These are phyloP conservation scores for Mucor mucedo DNA, from an alignment of 371 early-diverging fungal genomes.

Conservation along the genomic window DNA sequence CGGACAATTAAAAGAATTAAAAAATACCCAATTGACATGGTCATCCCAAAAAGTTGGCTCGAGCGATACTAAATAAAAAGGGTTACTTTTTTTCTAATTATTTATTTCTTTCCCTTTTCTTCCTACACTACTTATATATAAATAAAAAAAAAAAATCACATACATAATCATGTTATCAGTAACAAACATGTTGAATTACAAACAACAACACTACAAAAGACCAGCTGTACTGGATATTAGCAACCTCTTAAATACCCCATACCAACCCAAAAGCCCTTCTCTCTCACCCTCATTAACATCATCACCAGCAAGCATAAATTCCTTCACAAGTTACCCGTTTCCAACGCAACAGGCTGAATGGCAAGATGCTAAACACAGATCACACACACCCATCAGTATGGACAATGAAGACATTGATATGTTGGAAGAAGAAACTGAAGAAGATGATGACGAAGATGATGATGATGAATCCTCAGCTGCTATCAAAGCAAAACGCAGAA, in stretches of 20 bases:
- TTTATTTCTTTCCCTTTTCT: constrained; percentile 18
- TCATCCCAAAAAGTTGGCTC: constrained; percentile 27
- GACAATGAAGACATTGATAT: constrained; percentile 15
- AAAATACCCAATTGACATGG: constrained; percentile 17
- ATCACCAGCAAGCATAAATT: constrained; percentile 37
- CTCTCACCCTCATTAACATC: constrained; percentile 44
- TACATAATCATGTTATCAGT: constrained; percentile 26
- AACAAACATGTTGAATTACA: constrained; percentile 27
- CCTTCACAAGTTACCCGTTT: constrained; percentile 36
- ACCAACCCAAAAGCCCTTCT: constrained; percentile 29
- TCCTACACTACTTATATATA: constrained; percentile 13
- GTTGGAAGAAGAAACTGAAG: not conserved
- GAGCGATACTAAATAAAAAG: constrained; percentile 21
- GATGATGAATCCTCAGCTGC: constrained; percentile 29
- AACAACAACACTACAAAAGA: constrained; percentile 25
- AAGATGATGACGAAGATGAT: constrained; percentile 21
- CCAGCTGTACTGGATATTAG: constrained; percentile 49
- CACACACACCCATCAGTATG: constrained; percentile 19
- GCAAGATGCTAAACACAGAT: constrained; percentile 21
- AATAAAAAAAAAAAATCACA: not conserved
- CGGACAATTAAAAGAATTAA: constrained; percentile 19
- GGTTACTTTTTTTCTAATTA: not conserved
- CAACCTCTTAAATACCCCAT: constrained; percentile 23
- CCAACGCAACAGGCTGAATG: constrained; percentile 16
- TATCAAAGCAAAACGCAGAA: constrained; percentile 56